Conservation (phyloP, 805 yeast genomes). For the Wickerhamiella kazuoi region DNA sequence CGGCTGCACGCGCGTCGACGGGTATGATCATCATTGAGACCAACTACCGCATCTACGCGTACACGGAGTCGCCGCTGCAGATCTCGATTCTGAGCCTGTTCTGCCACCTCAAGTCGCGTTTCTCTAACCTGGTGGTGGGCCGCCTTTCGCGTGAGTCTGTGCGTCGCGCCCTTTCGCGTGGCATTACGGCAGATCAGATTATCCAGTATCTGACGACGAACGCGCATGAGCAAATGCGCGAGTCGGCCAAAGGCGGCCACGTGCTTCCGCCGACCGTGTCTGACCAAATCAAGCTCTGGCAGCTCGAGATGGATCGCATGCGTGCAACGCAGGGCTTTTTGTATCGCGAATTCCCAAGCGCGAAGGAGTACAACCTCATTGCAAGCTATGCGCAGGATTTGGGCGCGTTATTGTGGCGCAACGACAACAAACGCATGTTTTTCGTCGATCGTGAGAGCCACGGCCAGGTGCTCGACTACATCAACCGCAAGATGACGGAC, state of each 20-base stretch:
- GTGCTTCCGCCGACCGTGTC: conserved; percentile 92
- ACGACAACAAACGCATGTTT: conserved; percentile 47
- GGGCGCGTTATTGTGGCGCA: conserved; percentile 84
- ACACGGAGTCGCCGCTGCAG: conserved; percentile 85
- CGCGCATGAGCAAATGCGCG: conserved; percentile 83
- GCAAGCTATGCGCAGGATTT: conserved; percentile 71
- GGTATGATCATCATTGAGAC: conserved; percentile 86
- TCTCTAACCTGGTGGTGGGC: conserved; percentile 85
- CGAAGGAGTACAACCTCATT: conserved; percentile 55
- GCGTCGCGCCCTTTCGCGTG: conserved; percentile 63
- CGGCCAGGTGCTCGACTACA: conserved; percentile 78
- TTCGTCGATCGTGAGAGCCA: conserved; percentile 82
- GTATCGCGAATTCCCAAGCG: conserved; percentile 68
- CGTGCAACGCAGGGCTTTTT: conserved; percentile 72
- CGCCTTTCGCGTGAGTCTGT: conserved; percentile 85
- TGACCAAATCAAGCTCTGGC: conserved; percentile 93
- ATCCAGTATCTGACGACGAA: conserved; percentile 75
- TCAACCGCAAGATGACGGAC: conserved; percentile 35
- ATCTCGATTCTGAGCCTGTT: conserved; percentile 81
- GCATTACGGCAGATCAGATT: conserved; percentile 90
- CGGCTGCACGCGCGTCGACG: conserved; percentile 15
- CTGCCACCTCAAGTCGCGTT: conserved; percentile 69
- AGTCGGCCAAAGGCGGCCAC: conserved; percentile 28
- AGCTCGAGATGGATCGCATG: conserved; percentile 83
- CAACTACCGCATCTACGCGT: conserved; percentile 81